Conservation (phyloP, 306 rosid genomes). For the Rubus idaeus region DNA sequence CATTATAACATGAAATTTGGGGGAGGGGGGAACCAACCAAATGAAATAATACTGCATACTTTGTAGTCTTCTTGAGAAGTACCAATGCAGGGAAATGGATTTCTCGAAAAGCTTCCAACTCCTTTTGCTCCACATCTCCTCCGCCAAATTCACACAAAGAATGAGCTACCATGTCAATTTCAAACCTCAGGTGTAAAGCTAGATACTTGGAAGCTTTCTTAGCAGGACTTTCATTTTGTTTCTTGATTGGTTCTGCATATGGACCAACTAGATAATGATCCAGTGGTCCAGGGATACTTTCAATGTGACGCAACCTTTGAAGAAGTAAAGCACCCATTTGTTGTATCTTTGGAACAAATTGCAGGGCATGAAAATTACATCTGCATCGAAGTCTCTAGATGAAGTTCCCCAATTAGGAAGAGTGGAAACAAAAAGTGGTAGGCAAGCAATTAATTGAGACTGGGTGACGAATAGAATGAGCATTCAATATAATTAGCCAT, state of each 20-base stretch:
- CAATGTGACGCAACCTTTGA: constrained; percentile 70
- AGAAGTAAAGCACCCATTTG: constrained; percentile 85
- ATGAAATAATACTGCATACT: constrained; percentile 42
- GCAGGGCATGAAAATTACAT: constrained; percentile 94
- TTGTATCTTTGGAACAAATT: constrained; percentile 92
- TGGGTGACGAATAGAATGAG: constrained; percentile 6
- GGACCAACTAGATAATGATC: constrained; percentile 75
- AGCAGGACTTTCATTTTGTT: constrained; percentile 35
- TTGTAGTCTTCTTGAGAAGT: constrained; percentile 59
- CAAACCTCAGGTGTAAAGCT: constrained; percentile 93
- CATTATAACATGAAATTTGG: background rate
- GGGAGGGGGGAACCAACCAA: background rate
- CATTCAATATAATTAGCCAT: constrained; percentile 12
- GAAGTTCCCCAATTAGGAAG: constrained; percentile 83
- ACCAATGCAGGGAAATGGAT: constrained; percentile 89
- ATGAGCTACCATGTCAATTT: constrained; percentile 98
- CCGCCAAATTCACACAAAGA: constrained; percentile 97
- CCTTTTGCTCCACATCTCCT: constrained; percentile 85
- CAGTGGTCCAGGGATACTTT: constrained; percentile 56
- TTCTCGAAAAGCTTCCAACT: constrained; percentile 85
- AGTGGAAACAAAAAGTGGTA: constrained; percentile 31
- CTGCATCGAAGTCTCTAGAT: constrained; percentile 99
- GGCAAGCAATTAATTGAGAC: constrained; percentile 23
- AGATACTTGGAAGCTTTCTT: constrained; percentile 79
- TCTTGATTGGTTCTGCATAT: constrained; percentile 42